A percentile compares a stretch with the other conserved stretches of the same genome.
Conservation (phyloP, 352 stramenopile species). For the Discostella stelligera region DNA sequence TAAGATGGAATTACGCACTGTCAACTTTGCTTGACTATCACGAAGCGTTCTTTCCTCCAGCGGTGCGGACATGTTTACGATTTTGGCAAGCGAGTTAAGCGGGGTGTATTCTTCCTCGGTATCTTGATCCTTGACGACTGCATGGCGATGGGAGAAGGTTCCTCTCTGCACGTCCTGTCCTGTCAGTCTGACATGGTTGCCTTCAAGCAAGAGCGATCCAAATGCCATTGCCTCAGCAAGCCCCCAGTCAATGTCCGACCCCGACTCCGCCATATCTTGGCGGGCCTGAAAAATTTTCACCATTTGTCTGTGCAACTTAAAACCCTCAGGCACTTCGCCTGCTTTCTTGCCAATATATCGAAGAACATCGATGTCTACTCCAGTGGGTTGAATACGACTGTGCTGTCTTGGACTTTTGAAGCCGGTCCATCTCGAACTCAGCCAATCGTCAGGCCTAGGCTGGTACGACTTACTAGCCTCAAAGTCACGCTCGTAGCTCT, state of each 20-base stretch:
- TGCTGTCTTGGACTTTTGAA: conserved; percentile 96
- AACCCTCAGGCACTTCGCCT: conserved; percentile 84
- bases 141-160: conserved; percentile 89
- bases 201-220: conserved; percentile 91
- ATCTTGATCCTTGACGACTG: conserved; percentile 92
- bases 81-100: conserved; percentile 90
- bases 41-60: conserved; percentile 70
- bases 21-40: conserved; percentile 90
- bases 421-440: conserved; percentile 91
- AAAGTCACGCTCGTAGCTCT: conserved; percentile 90
- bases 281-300: conserved; percentile 90
- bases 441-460: conserved; percentile 91
- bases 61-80: conserved; percentile 67
- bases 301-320: conserved; percentile 92
- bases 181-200: conserved; percentile 88
- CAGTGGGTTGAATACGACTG: conserved; percentile 86
- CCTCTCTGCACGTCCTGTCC: conserved; percentile 95
- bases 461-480: conserved; percentile 92
- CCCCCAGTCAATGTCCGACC: conserved; percentile 91
- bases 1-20: conserved; percentile 91
- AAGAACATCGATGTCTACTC: conserved; percentile 90
- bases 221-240: conserved; percentile 95
- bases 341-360: conserved; percentile 89
- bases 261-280: conserved; percentile 85
- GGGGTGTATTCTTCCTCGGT: conserved; percentile 93